Evolutionary conservation across 352 stramenopile species (phyloP), one percentile per base, ranked within the genome.

Genomic region (Globisporangium nodosum): DNA sequence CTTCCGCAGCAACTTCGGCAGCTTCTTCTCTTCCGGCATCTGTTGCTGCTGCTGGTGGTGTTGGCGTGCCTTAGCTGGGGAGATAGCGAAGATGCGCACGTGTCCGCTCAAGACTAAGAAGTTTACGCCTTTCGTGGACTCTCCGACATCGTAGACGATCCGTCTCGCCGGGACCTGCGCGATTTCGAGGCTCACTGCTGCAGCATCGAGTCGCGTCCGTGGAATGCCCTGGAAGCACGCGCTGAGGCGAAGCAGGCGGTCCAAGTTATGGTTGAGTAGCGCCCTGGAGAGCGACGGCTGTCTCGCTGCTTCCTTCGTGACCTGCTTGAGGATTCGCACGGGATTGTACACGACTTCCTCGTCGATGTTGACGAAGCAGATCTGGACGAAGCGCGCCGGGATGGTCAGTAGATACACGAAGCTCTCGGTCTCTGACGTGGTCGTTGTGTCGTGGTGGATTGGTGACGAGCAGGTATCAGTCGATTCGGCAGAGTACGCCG

Each of bases 311-410:
- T 15, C 46, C 15, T 71, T 63, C 39, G 69, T 47, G 2, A 74
- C 52, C 39, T 70, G 64, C 54, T 73, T 74, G 15, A 78, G 47
- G 13, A 67, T 58, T n/a, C 72, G 64, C 6, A 68, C 46, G 3
- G 72, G 72, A 27, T 81, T 78, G 66, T 72, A 81, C 11, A 80
- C 55, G 30, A 85, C 15, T 11, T 65, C 53, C 13, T 73, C 60
- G 27, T 81, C 72, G 5, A 81, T 60, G 6, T 12, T 43, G 8
- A 56, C 18, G n/a, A 85, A 64, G 20, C 52, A 69, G 0, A 76
- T 48, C 46, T 60, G 59, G 3, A 69, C 70, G 43, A 74, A 56
- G 24, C 53, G 42, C 12, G 57, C 61, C 16, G 72, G 68, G 35
- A 82, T 58, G 49, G 27, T 66, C 12, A 85, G 56, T 3, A 85